A percentile compares a stretch with the other conserved stretches of the same genome.
Conservation (phyloP, 1,139 yeast genomes). For the Dujonia santamariae region DNA sequence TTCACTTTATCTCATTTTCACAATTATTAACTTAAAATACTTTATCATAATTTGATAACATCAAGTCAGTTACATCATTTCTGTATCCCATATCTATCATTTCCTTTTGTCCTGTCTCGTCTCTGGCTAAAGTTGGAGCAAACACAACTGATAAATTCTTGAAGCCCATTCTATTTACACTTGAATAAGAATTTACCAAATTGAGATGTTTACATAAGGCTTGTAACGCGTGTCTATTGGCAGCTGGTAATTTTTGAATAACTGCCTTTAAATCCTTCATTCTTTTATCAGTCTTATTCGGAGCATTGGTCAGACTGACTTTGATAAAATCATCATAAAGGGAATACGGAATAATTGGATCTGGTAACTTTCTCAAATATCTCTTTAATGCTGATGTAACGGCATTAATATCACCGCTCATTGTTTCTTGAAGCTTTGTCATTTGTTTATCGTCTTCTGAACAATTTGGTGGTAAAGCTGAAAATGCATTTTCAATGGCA, state of each 20-base stretch:
- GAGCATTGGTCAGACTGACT: slow-evolving; percentile 34
- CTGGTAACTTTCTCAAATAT: slow-evolving; percentile 79
- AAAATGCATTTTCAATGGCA: slow-evolving; percentile 49
- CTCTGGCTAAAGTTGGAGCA: slow-evolving; percentile 91
- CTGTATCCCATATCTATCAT: slow-evolving; percentile 82
- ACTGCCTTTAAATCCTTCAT: slow-evolving; percentile 29
- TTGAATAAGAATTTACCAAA: slow-evolving; percentile 46
- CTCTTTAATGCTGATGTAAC: slow-evolving; percentile 84
- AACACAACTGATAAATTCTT: slow-evolving; percentile 88
- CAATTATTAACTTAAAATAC: too few relatives aligned
- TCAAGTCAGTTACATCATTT: slow-evolving; percentile 74
- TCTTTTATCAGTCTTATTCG: slow-evolving; percentile 26
- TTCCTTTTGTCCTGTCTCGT: slow-evolving; percentile 77
- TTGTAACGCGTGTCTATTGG: slow-evolving; percentile 61
- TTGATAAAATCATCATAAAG: slow-evolving; percentile 64
- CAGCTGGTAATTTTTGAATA: slow-evolving; percentile 52
- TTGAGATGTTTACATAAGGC: slow-evolving; percentile 63
- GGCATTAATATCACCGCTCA: slow-evolving; percentile 77
- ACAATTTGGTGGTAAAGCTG: slow-evolving; percentile 22
- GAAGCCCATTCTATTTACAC: slow-evolving; percentile 69
- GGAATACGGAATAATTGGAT: slow-evolving; percentile 75
- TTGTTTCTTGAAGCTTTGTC: slow-evolving; percentile 41
- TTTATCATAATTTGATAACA: slow-evolving; percentile 53
- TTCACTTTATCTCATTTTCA: too few relatives aligned
- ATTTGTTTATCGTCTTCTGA: slow-evolving; percentile 36